Conservation (phyloP, 345 rosid genomes). For the rapeseed (Brassica napus) region Da-Ae NC_063448.1:10698501-10699000, state of each 20-base stretch:
- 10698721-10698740: constrained; percentile 78
- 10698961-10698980: constrained; percentile 60
- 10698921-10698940: constrained; percentile 88
- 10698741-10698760: constrained; percentile 66
- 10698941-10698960: constrained; percentile 80
- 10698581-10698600: constrained; percentile 70
- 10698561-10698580: constrained; percentile 73
- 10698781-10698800: constrained; percentile 61
- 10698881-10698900: constrained; percentile 79
- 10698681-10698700: constrained; percentile 67
- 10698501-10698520: constrained; percentile 62
- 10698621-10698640: constrained; percentile 55
- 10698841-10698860: constrained; percentile 62
- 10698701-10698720: constrained; percentile 76
- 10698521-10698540: constrained; percentile 68
- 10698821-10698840: constrained; percentile 94
- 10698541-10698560: constrained; percentile 62
- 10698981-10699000: constrained; percentile 78
- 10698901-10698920: constrained; percentile 75
- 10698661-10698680: constrained; percentile 85
- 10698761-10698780: constrained; percentile 97
- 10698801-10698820: constrained; percentile 81
- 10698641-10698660: constrained; percentile 67
- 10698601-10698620: constrained; percentile 70
- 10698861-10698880: constrained; percentile 60